A percentile compares a stretch with the other conserved stretches of the same genome.
Evolutionary conservation across 176 grass and related monocot species (phyloP).

Genomic region (Phragmites australis): DNA sequence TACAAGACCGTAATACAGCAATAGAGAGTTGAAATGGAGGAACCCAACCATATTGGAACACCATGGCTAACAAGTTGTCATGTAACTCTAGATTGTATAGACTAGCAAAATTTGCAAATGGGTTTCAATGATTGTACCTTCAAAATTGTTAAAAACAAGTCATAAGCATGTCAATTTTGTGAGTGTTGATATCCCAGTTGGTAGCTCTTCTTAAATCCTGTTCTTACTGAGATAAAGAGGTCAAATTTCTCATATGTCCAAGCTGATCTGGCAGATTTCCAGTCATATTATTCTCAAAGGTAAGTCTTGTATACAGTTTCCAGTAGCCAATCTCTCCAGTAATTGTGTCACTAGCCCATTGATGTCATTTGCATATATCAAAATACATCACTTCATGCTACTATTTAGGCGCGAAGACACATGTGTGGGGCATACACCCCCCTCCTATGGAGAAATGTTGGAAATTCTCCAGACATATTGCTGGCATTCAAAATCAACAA

Average conservation of each 20-base stretch:
- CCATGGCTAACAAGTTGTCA: background rate
- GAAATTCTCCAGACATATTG: background rate
- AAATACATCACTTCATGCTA: no score
- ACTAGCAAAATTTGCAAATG: slow-evolving; percentile 29
- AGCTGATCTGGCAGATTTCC: slow-evolving; percentile 16
- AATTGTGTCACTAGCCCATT: background rate
- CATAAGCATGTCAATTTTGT: background rate
- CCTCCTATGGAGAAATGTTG: background rate
- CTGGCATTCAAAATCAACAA: background rate
- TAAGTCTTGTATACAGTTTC: background rate
- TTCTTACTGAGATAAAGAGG: background rate
- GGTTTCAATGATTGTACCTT: slow-evolving; percentile 23
- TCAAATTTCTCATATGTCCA: slow-evolving; percentile 6
- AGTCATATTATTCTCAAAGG: background rate
- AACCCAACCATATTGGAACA: background rate
- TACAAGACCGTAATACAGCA: background rate
- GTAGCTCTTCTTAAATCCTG: slow-evolving; percentile 27
- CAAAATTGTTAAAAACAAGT: slow-evolving; percentile 19
- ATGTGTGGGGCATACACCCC: no score
- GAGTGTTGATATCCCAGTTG: slow-evolving; percentile 8
- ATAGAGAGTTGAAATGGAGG: background rate
- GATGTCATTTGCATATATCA: background rate
- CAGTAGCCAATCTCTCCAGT: background rate
- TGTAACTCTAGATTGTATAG: no score
- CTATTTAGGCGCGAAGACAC: no score